phyloP scores from a whole-genome alignment of 805 yeast genomes.

The Zygoascus tannicola region DNA sequence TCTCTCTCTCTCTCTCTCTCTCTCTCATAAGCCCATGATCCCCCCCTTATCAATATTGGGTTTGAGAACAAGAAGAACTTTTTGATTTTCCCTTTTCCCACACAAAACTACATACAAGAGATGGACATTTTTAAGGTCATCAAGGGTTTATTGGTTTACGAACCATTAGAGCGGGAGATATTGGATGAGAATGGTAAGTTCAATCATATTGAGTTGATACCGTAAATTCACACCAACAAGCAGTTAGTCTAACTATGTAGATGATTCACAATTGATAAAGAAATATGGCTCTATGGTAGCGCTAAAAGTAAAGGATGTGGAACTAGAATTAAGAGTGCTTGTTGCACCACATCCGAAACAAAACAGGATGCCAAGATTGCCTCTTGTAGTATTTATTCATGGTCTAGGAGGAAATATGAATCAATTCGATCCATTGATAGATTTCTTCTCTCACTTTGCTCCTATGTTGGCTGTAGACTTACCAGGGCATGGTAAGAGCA shows the following conservation, averaged over 20 bases:
- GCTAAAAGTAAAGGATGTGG: not conserved
- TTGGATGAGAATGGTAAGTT: slow-evolving; percentile 13
- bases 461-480: slow-evolving; percentile 65
- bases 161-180: slow-evolving; percentile 12
- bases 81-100: too few species aligned
- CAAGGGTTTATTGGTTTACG: slow-evolving; percentile 15
- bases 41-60: too few species aligned
- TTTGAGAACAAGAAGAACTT: too few species aligned
- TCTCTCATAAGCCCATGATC: too few species aligned
- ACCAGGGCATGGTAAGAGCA: slow-evolving; percentile 71
- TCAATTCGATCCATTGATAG: slow-evolving; percentile 70
- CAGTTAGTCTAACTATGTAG: too few species aligned
- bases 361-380: slow-evolving; percentile 32
- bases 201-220: too few species aligned
- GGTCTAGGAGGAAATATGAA: slow-evolving; percentile 87
- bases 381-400: slow-evolving; percentile 62
- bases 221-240: slow-evolving; percentile 2
- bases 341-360: slow-evolving; percentile 23
- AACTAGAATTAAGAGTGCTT: slow-evolving; percentile 14
- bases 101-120: too few species aligned
- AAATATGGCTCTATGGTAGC: slow-evolving; percentile 12
- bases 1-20: too few species aligned
- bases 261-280: slow-evolving; percentile 15
- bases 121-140: slow-evolving; percentile 1
- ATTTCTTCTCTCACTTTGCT: slow-evolving; percentile 50